Evolutionary conservation across 1,284 basidiomycete genomes (phyloP).

Genomic region (Acaromyces ingoldii): DNA sequence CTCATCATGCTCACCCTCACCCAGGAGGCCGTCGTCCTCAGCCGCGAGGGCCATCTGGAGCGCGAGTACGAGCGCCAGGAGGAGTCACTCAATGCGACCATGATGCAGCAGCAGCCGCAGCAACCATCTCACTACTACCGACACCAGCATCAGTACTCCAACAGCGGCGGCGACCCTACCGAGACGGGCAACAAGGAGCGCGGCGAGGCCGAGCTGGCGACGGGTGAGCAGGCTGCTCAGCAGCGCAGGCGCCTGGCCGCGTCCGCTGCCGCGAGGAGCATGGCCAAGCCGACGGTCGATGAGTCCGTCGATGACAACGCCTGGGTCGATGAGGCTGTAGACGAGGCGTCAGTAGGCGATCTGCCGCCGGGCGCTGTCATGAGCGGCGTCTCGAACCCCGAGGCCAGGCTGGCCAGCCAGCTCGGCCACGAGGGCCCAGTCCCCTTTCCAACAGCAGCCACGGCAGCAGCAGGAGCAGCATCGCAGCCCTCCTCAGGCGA

Average conservation of each 20-base stretch:
- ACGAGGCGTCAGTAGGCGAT: no score
- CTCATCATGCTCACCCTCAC: slow-evolving; percentile 51
- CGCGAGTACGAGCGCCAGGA: slow-evolving; percentile 7
- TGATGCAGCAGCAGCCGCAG: not conserved
- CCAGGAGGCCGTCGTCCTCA: slow-evolving; percentile 51
- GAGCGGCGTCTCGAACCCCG: slow-evolving; percentile 5
- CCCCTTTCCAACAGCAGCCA: slow-evolving; percentile 2
- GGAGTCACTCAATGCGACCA: not conserved
- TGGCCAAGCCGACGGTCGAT: not conserved
- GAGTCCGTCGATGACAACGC: slow-evolving; percentile 4
- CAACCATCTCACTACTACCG: no score
- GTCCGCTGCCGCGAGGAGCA: no score
- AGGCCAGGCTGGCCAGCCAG: not conserved
- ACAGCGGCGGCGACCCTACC: not conserved
- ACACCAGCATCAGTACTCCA: no score
- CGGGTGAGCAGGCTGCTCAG: not conserved
- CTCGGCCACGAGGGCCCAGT: not conserved
- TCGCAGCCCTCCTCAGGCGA: slow-evolving; percentile 3
- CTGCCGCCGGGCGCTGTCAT: slow-evolving; percentile 22
- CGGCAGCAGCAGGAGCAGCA: no score
- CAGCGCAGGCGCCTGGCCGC: not conserved
- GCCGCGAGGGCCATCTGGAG: slow-evolving; percentile 23
- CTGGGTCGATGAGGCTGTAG: slow-evolving; percentile 29
- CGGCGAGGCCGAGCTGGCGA: not conserved
- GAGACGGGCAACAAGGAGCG: not conserved